Evolutionary conservation across 2,329 filamentous ascomycete genomes (phyloP), one percentile per base, ranked within the genome.

Genomic region (Leptodontidium sp.): DNA sequence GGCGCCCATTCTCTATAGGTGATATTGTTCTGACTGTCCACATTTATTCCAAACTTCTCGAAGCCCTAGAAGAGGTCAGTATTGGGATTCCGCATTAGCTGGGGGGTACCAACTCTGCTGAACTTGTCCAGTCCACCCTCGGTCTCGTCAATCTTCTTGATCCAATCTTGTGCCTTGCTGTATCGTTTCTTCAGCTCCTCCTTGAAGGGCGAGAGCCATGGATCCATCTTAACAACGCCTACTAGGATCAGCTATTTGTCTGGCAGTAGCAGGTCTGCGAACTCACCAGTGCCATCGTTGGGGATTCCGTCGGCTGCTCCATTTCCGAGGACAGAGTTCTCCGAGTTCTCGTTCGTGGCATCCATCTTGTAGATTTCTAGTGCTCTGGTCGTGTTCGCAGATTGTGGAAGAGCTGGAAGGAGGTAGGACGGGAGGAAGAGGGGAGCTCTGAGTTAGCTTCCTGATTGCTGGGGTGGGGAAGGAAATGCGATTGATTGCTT

Each of bases 1-100:
- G 96, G 94, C 0, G 96, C 96, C 96, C 96, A 99, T 86, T 99
- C 96, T 75, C 93, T 88, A 81, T 99, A 99, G 68, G 86, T 85
- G 73, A 99, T 93, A 80, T 94, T 94, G 79, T 93, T 93, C 76
- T 97, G 90, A 65, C 88, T 84, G 78, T 91, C 86, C 69, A 96
- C 90, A 74, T 93, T 93, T 81, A 99, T 88, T 66, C 96, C 96
- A 78, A 92, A 97, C 71, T 86, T 90, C 78, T 98, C 93, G 71
- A 89, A 91, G 55, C 96, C 95, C 93, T 97, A 73, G 47, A 61
- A 67, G 24, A 61, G 71, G 62, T 75, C 62, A 72, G 71, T 49
- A 49, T 21, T 15, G 21, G 14, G 24, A 32, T 53, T 52, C 50
- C 50, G 55, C 45, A 35, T 40, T 15, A 21, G 58, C 43, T 15